Conservation (phyloP, 257 asterid species). For the Solanum okadae region DNA sequence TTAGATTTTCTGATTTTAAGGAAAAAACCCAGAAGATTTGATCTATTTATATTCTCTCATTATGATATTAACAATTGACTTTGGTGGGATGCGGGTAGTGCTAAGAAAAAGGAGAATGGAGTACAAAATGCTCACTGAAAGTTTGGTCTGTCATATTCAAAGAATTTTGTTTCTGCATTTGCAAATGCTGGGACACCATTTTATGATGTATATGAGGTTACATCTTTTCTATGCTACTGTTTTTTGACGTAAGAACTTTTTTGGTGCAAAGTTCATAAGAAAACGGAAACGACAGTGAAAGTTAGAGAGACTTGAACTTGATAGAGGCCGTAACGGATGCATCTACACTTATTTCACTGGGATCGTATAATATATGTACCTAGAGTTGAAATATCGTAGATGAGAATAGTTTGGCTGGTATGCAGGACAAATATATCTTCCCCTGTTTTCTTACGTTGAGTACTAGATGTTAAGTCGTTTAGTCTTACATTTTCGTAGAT, state of each 20-base stretch:
- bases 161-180: background rate
- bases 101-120: background rate
- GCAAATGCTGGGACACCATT: background rate
- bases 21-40: background rate
- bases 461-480: background rate
- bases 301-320: background rate
- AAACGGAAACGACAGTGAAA: background rate
- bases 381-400: background rate
- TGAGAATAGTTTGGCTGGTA: background rate
- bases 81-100: background rate
- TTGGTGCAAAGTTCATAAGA: background rate
- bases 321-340: background rate
- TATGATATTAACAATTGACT: background rate
- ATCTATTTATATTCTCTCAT: background rate
- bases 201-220: background rate
- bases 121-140: background rate
- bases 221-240: background rate
- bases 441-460: background rate
- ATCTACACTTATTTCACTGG: background rate
- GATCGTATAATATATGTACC: background rate
- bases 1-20: background rate
- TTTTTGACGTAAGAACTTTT: background rate
- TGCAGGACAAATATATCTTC: background rate
- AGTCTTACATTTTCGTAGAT: background rate
- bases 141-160: background rate